phyloP scores from a whole-genome alignment of 2,329 filamentous ascomycete species.

The Talaromyces sp. region DNA sequence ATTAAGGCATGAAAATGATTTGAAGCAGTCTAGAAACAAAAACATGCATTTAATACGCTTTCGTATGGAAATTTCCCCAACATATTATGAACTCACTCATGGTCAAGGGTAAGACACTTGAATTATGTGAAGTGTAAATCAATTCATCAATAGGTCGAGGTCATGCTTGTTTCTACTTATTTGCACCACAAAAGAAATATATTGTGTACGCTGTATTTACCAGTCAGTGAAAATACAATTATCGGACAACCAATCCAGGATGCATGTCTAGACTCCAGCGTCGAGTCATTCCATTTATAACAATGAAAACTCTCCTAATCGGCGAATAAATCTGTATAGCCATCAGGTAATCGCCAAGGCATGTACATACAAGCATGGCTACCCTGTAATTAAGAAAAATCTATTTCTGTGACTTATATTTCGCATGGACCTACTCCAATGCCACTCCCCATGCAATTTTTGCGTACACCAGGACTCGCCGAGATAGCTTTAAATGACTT shows the following conservation, averaged over 20 bases:
- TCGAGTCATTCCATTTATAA: background rate
- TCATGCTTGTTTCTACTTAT: background rate
- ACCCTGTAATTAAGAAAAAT: no score
- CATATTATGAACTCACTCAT: background rate
- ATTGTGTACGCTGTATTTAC: background rate
- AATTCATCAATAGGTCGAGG: no score
- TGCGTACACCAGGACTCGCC: background rate
- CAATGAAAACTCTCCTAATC: background rate
- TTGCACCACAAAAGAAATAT: background rate
- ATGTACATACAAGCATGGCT: no score
- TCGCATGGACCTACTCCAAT: no score
- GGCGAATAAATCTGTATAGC: background rate
- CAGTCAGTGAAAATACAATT: background rate
- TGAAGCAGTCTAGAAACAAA: background rate
- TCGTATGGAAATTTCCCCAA: background rate
- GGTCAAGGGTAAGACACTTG: background rate
- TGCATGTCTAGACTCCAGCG: background rate
- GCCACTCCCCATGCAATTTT: background rate
- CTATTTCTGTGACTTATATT: no score
- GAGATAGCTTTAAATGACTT: background rate
- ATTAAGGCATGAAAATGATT: slow-evolving; percentile 18
- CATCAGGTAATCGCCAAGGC: background rate
- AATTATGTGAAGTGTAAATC: background rate
- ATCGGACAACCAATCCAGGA: background rate
- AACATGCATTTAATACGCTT: background rate